Percentiles rank a stretch among this genome's conserved stretches.
phyloP scores from a whole-genome alignment of 148 eudicot species.

The Dysphania ambrosioides region DNA sequence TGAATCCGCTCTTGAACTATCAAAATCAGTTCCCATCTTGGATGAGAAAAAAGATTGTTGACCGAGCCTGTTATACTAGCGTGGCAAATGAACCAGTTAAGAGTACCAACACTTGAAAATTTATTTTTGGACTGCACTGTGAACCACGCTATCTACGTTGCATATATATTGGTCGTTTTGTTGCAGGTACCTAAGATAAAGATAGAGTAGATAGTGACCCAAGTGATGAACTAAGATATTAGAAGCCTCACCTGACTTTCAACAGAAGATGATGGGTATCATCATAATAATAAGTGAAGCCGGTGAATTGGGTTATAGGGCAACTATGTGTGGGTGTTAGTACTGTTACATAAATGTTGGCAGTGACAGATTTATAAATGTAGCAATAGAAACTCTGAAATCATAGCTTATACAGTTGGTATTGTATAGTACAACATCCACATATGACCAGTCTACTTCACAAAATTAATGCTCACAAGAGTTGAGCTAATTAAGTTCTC shows the following conservation, averaged over 20 bases:
- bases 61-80: too few species aligned
- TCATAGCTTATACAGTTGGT: constrained; percentile 2
- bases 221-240: background rate
- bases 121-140: background rate
- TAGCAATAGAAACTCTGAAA: background rate
- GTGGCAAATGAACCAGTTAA: too few species aligned
- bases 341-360: background rate
- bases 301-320: constrained; percentile 21
- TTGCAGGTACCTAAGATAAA: background rate
- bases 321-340: constrained; percentile 13
- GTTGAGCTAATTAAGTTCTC: background rate
- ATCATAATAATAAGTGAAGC: constrained; percentile 15
- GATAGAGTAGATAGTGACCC: constrained; percentile 9
- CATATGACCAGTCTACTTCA: background rate
- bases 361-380: background rate
- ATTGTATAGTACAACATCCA: background rate
- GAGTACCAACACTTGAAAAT: background rate
- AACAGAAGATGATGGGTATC: background rate
- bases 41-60: too few species aligned
- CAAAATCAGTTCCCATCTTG: too few species aligned
- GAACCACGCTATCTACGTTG: too few species aligned
- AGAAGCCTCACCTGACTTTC: constrained; percentile 6
- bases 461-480: background rate
- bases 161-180: background rate
- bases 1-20: too few species aligned